Base-by-base conservation (phyloP, 1,139 yeast species). In the Pichia sp. region DNA sequence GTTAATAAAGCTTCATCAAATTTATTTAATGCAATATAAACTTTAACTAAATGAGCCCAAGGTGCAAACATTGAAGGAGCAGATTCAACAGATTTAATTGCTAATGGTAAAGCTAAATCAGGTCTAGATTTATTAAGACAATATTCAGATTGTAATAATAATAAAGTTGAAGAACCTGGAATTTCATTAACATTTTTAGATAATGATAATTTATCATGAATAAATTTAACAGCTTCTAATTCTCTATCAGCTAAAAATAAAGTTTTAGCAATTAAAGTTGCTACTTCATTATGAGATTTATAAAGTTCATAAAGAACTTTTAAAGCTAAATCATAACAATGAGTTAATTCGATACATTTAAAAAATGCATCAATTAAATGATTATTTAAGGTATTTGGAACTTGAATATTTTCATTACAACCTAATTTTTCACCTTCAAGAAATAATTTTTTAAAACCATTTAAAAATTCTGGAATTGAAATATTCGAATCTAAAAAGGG, bases 361-460 rank as follows among this genome's bases (percentile, higher is more conserved):
- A 78, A 54, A 54, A 78, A 77, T 1, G 81, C 79, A 61, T 78
- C 83, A 30, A 77, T 75, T 39, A 78, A 65, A 58, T 76, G 75
- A 60, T 76, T 78, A 50, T 73, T 71, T 27, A 76, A 64, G 40
- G 69, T 57, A 7, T 78, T 74, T 10, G 87, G 81, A 48, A 79
- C 81, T 46, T 86, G 86, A 34, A 67, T 73, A 27, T 87, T 90
- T 61, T 79, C 71, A 37, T 71, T 70, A 58, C 81, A 77, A 1
- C 84, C 84, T 48, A 79, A 64, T 58, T 73, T 75, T 25, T 74
- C 69, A n/a, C 84, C 84, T 34, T 76, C 76, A 61, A 68, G 72
- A 58, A 76, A 79, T 45, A 77, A 66, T 48, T 64, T 58, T 60
- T 78, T 81, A 56, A 78, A 78, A 0, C 75, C 79, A 30, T 60